These are phyloP conservation scores for Haberlea rhodopensis DNA, from an alignment of 257 asterid species.

Conservation along the genomic window DNA sequence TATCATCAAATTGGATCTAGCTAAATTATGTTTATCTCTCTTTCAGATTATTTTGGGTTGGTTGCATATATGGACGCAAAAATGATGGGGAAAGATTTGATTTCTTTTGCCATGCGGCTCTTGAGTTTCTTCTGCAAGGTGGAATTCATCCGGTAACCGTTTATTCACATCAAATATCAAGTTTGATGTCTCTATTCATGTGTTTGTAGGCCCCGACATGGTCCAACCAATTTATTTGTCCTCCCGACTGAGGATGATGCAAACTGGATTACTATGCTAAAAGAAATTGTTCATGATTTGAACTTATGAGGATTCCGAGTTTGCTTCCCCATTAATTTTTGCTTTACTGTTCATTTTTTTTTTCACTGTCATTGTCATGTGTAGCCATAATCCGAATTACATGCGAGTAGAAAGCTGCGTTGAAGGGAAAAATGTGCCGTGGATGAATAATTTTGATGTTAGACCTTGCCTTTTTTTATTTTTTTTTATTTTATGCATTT, in stretches of 20 bases:
- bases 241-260: slow-evolving; percentile 13
- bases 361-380: slow-evolving; percentile 9
- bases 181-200: slow-evolving; percentile 15
- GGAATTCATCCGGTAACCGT: slow-evolving; percentile 88
- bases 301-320: not conserved
- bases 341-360: slow-evolving; percentile 15
- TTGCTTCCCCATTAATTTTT: slow-evolving; percentile 14
- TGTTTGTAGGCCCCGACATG: slow-evolving; percentile 5
- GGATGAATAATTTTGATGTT: not conserved
- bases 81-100: slow-evolving; percentile 92
- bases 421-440: not conserved
- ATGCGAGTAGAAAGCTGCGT: slow-evolving; percentile 1
- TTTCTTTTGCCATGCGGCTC: slow-evolving; percentile 95
- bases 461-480: not conserved
- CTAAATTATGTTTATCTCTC: slow-evolving; percentile 25
- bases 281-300: slow-evolving; percentile 6
- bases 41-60: slow-evolving; percentile 77
- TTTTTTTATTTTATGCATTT: slow-evolving; percentile 6
- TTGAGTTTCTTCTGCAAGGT: slow-evolving; percentile 93
- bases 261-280: not conserved
- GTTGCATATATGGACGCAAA: slow-evolving; percentile 76
- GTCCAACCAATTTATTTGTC: slow-evolving; percentile 23
- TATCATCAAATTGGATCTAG: slow-evolving; percentile 12
- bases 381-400: slow-evolving; percentile 22
- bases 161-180: slow-evolving; percentile 17